phyloP scores from a whole-genome alignment of 495 filamentous ascomycete genomes.

The Aspergillus egyptiacus region DNA sequence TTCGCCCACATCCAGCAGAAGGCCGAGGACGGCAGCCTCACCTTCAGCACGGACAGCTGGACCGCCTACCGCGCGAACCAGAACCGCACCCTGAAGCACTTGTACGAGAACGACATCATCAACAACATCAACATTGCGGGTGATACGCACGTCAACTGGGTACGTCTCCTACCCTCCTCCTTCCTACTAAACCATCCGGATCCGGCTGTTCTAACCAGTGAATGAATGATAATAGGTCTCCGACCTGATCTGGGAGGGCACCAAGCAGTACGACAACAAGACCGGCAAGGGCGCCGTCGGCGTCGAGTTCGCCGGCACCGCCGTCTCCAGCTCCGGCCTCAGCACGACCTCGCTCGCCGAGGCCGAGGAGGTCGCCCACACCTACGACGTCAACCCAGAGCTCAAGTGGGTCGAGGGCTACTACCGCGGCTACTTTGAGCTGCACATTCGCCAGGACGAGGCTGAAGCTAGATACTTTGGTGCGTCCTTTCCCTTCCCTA shows the following conservation, averaged over 20 bases:
- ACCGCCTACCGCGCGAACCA: constrained; percentile 59
- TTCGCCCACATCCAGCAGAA: constrained; percentile 31
- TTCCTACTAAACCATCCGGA: neutral
- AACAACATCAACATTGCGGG: constrained; percentile 65
- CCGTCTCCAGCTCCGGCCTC: constrained; percentile 51
- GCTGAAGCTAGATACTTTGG: constrained; percentile 13
- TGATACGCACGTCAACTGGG: constrained; percentile 56
- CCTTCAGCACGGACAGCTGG: constrained; percentile 21
- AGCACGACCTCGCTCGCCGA: constrained; percentile 35
- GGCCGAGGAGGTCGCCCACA: constrained; percentile 34
- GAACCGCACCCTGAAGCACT: constrained; percentile 53
- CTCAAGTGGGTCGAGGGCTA: constrained; percentile 65
- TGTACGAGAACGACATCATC: constrained; percentile 55
- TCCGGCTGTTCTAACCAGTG: no score
- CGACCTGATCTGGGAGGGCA: constrained; percentile 59
- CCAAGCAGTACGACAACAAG: constrained; percentile 46
- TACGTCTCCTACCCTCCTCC: neutral
- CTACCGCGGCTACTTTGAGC: constrained; percentile 59
- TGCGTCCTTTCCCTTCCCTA: neutral
- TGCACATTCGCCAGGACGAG: constrained; percentile 42
- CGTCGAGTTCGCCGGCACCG: constrained; percentile 61
- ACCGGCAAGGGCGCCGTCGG: constrained; percentile 56
- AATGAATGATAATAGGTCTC: constrained; percentile 21
- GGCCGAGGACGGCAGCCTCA: constrained; percentile 6
- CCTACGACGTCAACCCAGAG: constrained; percentile 46